Percentiles rank a stretch among this genome's conserved stretches.
These are phyloP conservation scores for Xylariales sp. DNA, from an alignment of 2,329 filamentous ascomycete genomes.

Conservation along the genomic window DNA sequence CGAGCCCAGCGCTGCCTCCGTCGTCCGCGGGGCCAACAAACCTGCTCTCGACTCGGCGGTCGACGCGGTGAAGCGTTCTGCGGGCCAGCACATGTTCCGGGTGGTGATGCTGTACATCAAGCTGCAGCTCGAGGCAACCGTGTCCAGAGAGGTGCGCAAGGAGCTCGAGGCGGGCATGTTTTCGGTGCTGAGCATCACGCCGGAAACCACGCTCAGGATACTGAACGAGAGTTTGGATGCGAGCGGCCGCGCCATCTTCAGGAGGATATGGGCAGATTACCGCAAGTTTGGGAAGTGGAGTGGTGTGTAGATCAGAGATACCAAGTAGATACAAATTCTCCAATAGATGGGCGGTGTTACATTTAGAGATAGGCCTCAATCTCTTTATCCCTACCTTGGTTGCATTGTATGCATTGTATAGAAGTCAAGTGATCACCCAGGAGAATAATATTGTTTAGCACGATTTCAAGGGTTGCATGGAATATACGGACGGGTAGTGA, in stretches of 20 bases:
- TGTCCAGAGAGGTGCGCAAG: conserved; percentile 47
- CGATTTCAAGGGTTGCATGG: no score
- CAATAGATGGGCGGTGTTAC: no score
- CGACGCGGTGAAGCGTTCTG: conserved; percentile 56
- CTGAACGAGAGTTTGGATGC: conserved; percentile 57
- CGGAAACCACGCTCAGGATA: conserved; percentile 48
- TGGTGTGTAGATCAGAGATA: conserved; percentile 42
- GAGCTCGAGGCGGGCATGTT: conserved; percentile 55
- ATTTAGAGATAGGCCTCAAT: no score
- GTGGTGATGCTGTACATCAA: conserved; percentile 56
- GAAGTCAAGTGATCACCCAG: no score
- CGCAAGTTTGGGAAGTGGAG: conserved; percentile 62
- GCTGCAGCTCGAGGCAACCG: conserved; percentile 52
- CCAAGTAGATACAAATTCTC: no score
- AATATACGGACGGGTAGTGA: no score
- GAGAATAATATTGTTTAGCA: no score
- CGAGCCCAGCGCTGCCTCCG: conserved; percentile 53
- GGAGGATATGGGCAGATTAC: conserved; percentile 55
- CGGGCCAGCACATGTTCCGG: conserved; percentile 58
- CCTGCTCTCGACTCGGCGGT: conserved; percentile 56
- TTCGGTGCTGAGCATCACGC: conserved; percentile 55
- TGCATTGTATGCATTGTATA: no score
- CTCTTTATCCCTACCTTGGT: no score
- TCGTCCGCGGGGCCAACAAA: conserved; percentile 40
- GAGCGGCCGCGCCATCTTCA: conserved; percentile 54